A percentile compares a stretch with the other conserved stretches of the same genome.
Evolutionary conservation across 2,329 filamentous ascomycete genomes (phyloP).

Genomic region (Xylaria sp.): DNA sequence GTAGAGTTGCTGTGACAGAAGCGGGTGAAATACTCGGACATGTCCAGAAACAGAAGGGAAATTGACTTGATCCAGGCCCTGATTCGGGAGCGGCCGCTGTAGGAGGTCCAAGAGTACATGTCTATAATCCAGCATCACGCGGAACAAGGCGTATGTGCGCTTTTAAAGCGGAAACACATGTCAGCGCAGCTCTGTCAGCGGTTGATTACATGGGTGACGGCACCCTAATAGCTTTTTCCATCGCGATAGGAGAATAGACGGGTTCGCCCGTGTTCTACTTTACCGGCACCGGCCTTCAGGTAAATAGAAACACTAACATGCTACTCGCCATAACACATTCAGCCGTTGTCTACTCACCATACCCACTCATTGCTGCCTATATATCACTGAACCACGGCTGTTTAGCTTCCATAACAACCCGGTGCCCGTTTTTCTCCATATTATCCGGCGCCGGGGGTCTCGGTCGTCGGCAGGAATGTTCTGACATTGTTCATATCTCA

Average conservation of each 20-base stretch:
- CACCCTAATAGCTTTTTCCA: not conserved
- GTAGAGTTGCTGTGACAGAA: not conserved
- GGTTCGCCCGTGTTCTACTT: slow-evolving; percentile 1
- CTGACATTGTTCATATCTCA: not conserved
- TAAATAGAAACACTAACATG: not conserved
- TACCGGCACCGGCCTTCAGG: slow-evolving; percentile 1
- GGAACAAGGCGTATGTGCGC: not conserved
- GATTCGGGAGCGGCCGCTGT: not conserved
- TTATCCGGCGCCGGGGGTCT: not conserved
- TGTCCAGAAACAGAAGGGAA: not conserved
- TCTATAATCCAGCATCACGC: not conserved
- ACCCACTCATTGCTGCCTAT: not conserved
- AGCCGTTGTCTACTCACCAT: not conserved
- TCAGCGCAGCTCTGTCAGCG: not conserved
- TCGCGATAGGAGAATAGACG: slow-evolving; percentile 1
- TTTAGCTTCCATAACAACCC: not conserved
- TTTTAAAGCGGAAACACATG: not conserved
- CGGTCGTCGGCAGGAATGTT: not conserved
- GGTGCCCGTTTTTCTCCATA: not conserved
- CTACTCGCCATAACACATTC: slow-evolving; percentile 2
- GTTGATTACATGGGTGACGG: slow-evolving; percentile 4
- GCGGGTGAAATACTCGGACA: not conserved
- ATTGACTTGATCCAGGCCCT: slow-evolving; percentile 1
- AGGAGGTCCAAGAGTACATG: not conserved
- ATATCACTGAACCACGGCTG: not conserved